Conservation (phyloP, 495 filamentous ascomycete species). For the Trichocladium antarcticum region DNA sequence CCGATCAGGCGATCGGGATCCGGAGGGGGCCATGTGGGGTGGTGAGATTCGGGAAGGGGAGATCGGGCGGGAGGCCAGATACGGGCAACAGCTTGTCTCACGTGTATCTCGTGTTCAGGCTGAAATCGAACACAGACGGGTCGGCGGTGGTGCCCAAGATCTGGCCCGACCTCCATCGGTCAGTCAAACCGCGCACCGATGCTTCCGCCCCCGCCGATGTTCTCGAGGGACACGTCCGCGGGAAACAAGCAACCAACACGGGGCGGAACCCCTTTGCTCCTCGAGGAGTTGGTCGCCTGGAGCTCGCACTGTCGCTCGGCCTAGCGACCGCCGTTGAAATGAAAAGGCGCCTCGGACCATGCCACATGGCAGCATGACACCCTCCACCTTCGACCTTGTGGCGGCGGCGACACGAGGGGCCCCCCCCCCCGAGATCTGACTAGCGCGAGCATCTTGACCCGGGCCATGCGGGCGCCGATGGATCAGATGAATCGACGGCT, state of each 20-base stretch:
- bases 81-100: background rate
- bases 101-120: conserved; percentile 14
- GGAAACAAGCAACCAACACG: no score
- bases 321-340: background rate
- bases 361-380: conserved; percentile 22
- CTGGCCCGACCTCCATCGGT: background rate
- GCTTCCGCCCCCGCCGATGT: no score
- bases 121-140: conserved; percentile 6
- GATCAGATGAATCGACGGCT: conserved; percentile 11
- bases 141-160: conserved; percentile 8
- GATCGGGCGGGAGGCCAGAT: conserved; percentile 4
- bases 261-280: background rate
- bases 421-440: no score
- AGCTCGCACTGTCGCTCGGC: background rate
- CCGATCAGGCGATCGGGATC: conserved; percentile 22
- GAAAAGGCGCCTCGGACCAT: conserved; percentile 10
- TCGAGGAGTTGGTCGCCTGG: background rate
- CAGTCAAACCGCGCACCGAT: background rate
- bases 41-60: conserved; percentile 3
- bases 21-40: conserved; percentile 8
- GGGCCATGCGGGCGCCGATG: conserved; percentile 5
- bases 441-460: conserved; percentile 1
- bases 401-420: no score
- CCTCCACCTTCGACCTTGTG: no score
- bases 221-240: no score